Percentiles rank a stretch among this genome's conserved stretches.
Evolutionary conservation across 805 yeast species (phyloP).

Genomic region (Spencermartinsiella europaea): DNA sequence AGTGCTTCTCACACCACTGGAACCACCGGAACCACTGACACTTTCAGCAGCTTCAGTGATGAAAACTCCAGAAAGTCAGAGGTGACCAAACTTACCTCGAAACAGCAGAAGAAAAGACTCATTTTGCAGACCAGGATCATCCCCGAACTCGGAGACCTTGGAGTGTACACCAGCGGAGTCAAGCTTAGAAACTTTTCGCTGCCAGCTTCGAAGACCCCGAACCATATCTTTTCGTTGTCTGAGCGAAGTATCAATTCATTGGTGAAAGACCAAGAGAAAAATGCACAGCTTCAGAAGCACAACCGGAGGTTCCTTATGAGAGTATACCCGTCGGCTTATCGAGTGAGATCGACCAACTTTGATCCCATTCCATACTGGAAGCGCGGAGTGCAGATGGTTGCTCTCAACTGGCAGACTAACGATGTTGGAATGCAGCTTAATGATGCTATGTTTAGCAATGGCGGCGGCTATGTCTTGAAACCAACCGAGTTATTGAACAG

Average conservation of each 20-base stretch:
- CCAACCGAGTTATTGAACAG: slow-evolving; percentile 42
- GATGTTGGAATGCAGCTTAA: slow-evolving; percentile 87
- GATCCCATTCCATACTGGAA: slow-evolving; percentile 77
- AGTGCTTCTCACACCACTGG: slow-evolving; percentile 1
- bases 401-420: slow-evolving; percentile 93
- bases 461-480: slow-evolving; percentile 74
- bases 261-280: slow-evolving; percentile 55
- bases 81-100: neutral
- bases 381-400: slow-evolving; percentile 88
- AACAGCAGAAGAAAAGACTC: neutral
- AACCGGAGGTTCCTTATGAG: slow-evolving; percentile 72
- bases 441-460: slow-evolving; percentile 69
- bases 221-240: slow-evolving; percentile 83
- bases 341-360: slow-evolving; percentile 77
- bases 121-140: slow-evolving; percentile 26
- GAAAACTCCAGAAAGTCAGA: neutral
- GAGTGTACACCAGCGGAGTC: slow-evolving; percentile 67
- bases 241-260: slow-evolving; percentile 64
- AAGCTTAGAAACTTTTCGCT: slow-evolving; percentile 78
- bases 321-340: slow-evolving; percentile 76
- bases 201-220: slow-evolving; percentile 74
- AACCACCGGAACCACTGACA: slow-evolving; percentile 3
- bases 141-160: slow-evolving; percentile 51
- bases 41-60: slow-evolving; percentile 8
- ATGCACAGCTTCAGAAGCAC: slow-evolving; percentile 62